phyloP scores from a whole-genome alignment of 495 filamentous ascomycete genomes.

The Trichoderma gamsii region DNA sequence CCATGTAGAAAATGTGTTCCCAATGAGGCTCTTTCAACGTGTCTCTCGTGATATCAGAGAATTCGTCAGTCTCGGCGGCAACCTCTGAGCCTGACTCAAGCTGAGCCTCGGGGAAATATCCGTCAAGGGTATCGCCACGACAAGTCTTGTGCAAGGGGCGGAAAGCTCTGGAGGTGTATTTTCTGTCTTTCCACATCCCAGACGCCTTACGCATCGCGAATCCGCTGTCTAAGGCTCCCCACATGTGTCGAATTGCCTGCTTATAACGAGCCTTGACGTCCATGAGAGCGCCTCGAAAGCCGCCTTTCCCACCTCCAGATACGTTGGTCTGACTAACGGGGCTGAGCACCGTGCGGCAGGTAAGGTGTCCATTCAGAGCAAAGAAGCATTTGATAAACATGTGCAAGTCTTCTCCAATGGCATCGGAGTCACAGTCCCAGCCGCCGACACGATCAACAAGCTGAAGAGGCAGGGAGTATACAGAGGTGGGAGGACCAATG shows the following conservation, averaged over 20 bases:
- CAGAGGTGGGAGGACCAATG: slow-evolving; percentile 61
- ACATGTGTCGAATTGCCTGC: slow-evolving; percentile 66
- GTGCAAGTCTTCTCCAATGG: slow-evolving; percentile 67
- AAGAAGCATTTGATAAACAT: slow-evolving; percentile 75
- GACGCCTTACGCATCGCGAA: slow-evolving; percentile 48
- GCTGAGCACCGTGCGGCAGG: slow-evolving; percentile 47
- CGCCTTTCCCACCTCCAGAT: slow-evolving; percentile 44
- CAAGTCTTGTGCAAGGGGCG: slow-evolving; percentile 40
- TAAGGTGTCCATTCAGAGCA: slow-evolving; percentile 56
- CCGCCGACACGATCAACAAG: slow-evolving; percentile 58
- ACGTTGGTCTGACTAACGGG: slow-evolving; percentile 66
- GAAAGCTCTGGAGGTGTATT: slow-evolving; percentile 43
- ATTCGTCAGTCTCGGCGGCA: slow-evolving; percentile 39
- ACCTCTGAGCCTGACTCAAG: slow-evolving; percentile 31
- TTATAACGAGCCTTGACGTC: slow-evolving; percentile 56
- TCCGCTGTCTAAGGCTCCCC: slow-evolving; percentile 62
- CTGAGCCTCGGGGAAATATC: slow-evolving; percentile 40
- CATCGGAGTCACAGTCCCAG: slow-evolving; percentile 60
- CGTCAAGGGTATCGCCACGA: slow-evolving; percentile 38
- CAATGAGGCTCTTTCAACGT: slow-evolving; percentile 40
- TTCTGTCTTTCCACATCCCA: slow-evolving; percentile 44
- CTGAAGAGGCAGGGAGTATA: slow-evolving; percentile 59
- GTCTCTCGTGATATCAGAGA: slow-evolving; percentile 42
- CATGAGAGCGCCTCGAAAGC: slow-evolving; percentile 41
- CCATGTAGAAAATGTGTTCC: slow-evolving; percentile 41